A percentile compares a stretch with the other conserved stretches of the same genome.
These are phyloP conservation scores for Tetracentron sinense DNA, from an alignment of 164 flowering plant genomes.

Conservation along the genomic window DNA sequence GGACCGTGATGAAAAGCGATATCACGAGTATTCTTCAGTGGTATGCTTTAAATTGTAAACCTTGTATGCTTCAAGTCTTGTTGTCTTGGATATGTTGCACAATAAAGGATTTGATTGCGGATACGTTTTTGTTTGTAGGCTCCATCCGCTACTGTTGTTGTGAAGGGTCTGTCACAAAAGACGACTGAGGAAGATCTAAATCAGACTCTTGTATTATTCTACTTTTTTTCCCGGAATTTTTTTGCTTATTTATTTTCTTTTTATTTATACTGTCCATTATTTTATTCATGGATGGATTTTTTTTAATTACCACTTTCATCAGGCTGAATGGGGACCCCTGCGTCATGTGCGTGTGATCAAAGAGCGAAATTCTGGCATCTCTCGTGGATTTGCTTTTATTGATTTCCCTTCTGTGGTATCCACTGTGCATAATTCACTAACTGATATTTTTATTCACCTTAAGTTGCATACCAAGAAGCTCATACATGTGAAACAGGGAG, in stretches of 20 bases:
- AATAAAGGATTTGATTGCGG: not conserved
- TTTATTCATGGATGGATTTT: no score
- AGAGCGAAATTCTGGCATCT: slow-evolving; percentile 85
- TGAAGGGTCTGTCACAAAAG: slow-evolving; percentile 93
- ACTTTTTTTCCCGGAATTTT: slow-evolving; percentile 4
- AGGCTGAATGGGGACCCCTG: slow-evolving; percentile 99
- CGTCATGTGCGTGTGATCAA: slow-evolving; percentile 95
- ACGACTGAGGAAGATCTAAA: slow-evolving; percentile 93
- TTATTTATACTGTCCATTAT: no score
- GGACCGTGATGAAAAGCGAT: slow-evolving; percentile 77
- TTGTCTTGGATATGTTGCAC: not conserved
- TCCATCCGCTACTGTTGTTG: slow-evolving; percentile 94
- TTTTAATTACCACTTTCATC: slow-evolving; percentile 1
- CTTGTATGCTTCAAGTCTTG: not conserved
- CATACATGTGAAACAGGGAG: slow-evolving; percentile 50
- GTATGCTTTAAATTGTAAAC: slow-evolving; percentile 34
- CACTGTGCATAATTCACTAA: not conserved
- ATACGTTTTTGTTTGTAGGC: slow-evolving; percentile 44
- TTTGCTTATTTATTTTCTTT: not conserved
- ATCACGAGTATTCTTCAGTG: slow-evolving; percentile 60
- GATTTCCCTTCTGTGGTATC: slow-evolving; percentile 94
- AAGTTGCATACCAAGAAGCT: not conserved
- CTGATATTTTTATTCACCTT: slow-evolving; percentile 2
- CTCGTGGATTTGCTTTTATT: slow-evolving; percentile 97
- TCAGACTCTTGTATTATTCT: slow-evolving; percentile 76